Evolutionary conservation across 2,329 filamentous ascomycete genomes (phyloP).

Genomic region (Domatiomyces globalis): DNA sequence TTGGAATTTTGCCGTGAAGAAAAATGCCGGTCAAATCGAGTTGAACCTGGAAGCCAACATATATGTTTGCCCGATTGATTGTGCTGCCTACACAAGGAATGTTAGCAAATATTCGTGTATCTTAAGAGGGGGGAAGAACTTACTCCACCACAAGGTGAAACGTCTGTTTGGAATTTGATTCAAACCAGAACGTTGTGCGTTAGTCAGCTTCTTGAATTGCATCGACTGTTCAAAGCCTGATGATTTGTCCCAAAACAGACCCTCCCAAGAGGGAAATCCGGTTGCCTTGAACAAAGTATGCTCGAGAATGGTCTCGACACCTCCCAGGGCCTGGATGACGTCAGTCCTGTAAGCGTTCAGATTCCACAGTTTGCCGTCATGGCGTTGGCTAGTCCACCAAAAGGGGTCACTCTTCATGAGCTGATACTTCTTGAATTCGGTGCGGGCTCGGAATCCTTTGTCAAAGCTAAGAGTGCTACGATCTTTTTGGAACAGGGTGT

Average conservation of each 20-base stretch:
- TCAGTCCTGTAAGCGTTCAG: slow-evolving; percentile 91
- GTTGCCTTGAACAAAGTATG: slow-evolving; percentile 96
- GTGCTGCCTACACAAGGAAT: slow-evolving; percentile 22
- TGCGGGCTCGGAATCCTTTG: slow-evolving; percentile 89
- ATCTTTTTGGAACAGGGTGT: slow-evolving; percentile 97
- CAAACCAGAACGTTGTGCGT: slow-evolving; percentile 88
- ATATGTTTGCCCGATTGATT: slow-evolving; percentile 91
- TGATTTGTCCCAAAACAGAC: slow-evolving; percentile 68
- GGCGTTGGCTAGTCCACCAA: slow-evolving; percentile 97
- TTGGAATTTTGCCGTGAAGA: slow-evolving; percentile 97
- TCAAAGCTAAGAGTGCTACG: slow-evolving; percentile 93
- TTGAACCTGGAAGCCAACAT: slow-evolving; percentile 98
- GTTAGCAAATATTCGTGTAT: slow-evolving; percentile 1
- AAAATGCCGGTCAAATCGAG: slow-evolving; percentile 97
- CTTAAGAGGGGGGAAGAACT: neutral
- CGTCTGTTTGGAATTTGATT: slow-evolving; percentile 98
- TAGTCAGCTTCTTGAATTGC: slow-evolving; percentile 99
- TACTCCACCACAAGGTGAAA: slow-evolving; percentile 91
- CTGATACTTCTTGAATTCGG: slow-evolving; percentile 97
- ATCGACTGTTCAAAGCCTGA: slow-evolving; percentile 48
- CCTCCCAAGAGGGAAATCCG: slow-evolving; percentile 93
- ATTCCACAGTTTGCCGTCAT: slow-evolving; percentile 97
- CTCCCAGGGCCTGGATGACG: slow-evolving; percentile 87
- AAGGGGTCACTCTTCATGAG: slow-evolving; percentile 99
- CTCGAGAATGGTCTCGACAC: slow-evolving; percentile 95